Conservation (phyloP, 1,284 basidiomycete species). For the Malassezia yamatoensis region DNA sequence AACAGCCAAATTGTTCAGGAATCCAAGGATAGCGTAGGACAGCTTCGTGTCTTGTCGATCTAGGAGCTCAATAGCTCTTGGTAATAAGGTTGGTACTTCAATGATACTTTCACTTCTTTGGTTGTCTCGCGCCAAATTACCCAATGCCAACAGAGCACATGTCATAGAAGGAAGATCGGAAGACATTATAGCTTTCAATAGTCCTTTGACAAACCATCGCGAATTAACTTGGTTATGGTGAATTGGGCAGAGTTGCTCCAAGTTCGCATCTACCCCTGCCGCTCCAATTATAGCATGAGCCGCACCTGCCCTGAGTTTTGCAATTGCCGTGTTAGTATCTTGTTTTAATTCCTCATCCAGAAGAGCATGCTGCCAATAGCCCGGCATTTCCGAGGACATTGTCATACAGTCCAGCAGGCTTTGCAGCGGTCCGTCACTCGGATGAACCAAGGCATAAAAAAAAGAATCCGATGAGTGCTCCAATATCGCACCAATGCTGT, state of each 20-base stretch:
- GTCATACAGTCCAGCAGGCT: not conserved
- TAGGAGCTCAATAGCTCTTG: constrained; percentile 15
- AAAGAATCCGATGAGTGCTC: not conserved
- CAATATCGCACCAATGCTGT: not conserved
- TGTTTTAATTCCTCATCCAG: not conserved
- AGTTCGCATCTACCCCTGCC: constrained; percentile 68
- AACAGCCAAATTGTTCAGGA: constrained; percentile 39
- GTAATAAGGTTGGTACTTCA: not conserved
- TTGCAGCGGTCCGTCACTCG: not conserved
- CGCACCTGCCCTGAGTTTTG: not conserved
- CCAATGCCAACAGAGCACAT: constrained; percentile 68
- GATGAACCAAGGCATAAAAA: not conserved
- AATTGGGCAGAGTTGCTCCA: constrained; percentile 56
- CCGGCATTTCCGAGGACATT: not conserved
- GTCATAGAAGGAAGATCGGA: constrained; percentile 59
- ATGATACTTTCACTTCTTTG: constrained; percentile 8
- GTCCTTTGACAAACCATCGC: not conserved
- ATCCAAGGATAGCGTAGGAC: constrained; percentile 27
- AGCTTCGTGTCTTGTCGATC: constrained; percentile 25
- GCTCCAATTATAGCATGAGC: constrained; percentile 75
- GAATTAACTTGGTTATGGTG: not conserved
- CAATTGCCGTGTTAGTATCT: not conserved
- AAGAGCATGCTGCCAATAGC: not conserved
- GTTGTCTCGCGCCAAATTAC: constrained; percentile 60
- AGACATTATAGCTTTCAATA: constrained; percentile 56